Evolutionary conservation across 2,329 filamentous ascomycete genomes (phyloP).

Genomic region (Aspergillus pseudonomiae): DNA sequence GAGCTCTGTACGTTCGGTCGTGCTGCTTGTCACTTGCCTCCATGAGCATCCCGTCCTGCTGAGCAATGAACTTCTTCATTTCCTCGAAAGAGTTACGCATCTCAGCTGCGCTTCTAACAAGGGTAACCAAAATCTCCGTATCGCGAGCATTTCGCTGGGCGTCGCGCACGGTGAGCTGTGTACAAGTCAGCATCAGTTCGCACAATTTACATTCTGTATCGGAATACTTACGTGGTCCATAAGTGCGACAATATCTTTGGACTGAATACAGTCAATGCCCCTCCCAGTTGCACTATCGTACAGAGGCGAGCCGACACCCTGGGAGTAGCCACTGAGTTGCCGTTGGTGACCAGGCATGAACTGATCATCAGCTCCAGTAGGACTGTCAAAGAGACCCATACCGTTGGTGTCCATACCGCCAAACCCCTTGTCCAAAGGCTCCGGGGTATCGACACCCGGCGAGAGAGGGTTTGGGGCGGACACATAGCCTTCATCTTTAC

Average conservation of each 20-base stretch:
- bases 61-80: slow-evolving; percentile 87
- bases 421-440: slow-evolving; percentile 49
- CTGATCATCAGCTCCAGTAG: slow-evolving; percentile 59
- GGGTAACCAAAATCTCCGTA: slow-evolving; percentile 91
- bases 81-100: slow-evolving; percentile 97
- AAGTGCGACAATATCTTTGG: slow-evolving; percentile 91
- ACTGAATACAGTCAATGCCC: slow-evolving; percentile 89
- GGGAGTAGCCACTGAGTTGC: slow-evolving; percentile 84
- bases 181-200: slow-evolving; percentile 25
- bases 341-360: slow-evolving; percentile 64
- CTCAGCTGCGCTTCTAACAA: slow-evolving; percentile 91
- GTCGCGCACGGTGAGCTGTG: slow-evolving; percentile 85
- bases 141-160: slow-evolving; percentile 94
- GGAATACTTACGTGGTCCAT: slow-evolving; percentile 81
- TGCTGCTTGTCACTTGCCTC: slow-evolving; percentile 85
- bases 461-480: slow-evolving; percentile 68
- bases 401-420: slow-evolving; percentile 59
- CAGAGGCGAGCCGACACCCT: slow-evolving; percentile 84
- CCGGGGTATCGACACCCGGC: slow-evolving; percentile 51
- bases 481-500: slow-evolving; percentile 89
- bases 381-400: slow-evolving; percentile 54
- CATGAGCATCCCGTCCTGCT: slow-evolving; percentile 88
- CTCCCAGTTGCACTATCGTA: slow-evolving; percentile 88
- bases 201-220: neutral
- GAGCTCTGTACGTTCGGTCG: slow-evolving; percentile 78